Evolutionary conservation across 2,329 filamentous ascomycete species (phyloP).

Genomic region (Bimuria novae-zelandiae): DNA sequence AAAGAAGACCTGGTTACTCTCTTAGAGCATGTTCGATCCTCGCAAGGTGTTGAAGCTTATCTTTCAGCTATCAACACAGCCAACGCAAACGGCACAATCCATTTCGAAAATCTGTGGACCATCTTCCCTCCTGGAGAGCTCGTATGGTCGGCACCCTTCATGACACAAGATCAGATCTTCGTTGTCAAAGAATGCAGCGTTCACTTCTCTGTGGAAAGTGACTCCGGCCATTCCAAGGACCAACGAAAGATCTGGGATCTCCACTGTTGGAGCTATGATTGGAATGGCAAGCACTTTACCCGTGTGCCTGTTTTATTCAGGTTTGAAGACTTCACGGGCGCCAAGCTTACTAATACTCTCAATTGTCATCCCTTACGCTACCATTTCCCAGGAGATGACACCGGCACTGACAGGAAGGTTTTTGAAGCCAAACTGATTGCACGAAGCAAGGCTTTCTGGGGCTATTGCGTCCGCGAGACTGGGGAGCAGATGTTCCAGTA

Average conservation of each 20-base stretch:
- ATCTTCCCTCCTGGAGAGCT: constrained; percentile 17
- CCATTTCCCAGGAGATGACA: background rate
- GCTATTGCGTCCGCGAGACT: background rate
- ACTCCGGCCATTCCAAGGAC: constrained; percentile 3
- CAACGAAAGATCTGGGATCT: constrained; percentile 7
- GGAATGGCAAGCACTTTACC: constrained; percentile 15
- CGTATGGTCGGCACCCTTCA: constrained; percentile 9
- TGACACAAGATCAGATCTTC: constrained; percentile 14
- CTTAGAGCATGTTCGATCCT: constrained; percentile 4
- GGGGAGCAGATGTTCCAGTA: constrained; percentile 17
- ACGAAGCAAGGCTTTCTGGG: constrained; percentile 6
- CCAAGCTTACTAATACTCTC: constrained; percentile 11
- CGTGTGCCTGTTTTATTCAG: constrained; percentile 12
- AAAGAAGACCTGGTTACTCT: constrained; percentile 9
- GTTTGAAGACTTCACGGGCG: constrained; percentile 15
- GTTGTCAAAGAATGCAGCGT: constrained; percentile 16
- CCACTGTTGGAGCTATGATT: constrained; percentile 15
- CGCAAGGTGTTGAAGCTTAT: constrained; percentile 4
- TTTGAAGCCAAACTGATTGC: constrained; percentile 5
- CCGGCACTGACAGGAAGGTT: background rate
- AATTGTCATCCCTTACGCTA: constrained; percentile 8
- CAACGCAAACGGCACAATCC: constrained; percentile 6
- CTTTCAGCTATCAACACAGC: constrained; percentile 5
- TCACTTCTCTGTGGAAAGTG: background rate
- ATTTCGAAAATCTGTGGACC: constrained; percentile 15